Conservation (phyloP, 108 stramenopile species). For the Nitzschia sp. region DNA sequence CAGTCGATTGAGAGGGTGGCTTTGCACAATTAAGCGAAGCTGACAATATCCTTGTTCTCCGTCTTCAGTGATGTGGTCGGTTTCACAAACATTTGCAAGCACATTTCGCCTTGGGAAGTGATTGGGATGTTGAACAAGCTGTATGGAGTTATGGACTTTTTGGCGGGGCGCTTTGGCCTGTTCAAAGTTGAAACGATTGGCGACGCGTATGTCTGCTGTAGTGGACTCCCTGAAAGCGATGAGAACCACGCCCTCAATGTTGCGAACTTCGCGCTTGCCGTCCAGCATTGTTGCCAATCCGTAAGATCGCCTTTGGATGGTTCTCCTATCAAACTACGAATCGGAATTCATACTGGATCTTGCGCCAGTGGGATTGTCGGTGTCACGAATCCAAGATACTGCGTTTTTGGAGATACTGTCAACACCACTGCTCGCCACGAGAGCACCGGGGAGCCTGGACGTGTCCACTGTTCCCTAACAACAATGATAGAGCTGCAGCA, state of each 20-base stretch:
- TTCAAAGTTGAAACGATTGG: too few relatives aligned
- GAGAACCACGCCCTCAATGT: conserved; percentile 47
- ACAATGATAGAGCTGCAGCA: neutral
- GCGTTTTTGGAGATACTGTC: conserved; percentile 66
- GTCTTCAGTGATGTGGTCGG: conserved; percentile 37
- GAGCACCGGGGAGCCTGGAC: conserved; percentile 27
- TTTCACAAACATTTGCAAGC: conserved; percentile 42
- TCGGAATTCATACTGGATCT: conserved; percentile 9
- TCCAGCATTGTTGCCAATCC: conserved; percentile 26
- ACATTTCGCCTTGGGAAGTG: conserved; percentile 43
- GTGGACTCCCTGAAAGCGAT: conserved; percentile 42
- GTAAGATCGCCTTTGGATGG: conserved; percentile 35
- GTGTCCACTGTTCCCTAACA: conserved; percentile 45
- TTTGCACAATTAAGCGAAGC: too few relatives aligned
- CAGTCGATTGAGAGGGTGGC: too few relatives aligned
- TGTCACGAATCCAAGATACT: conserved; percentile 33
- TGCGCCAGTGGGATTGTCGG: conserved; percentile 3
- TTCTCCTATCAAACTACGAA: conserved; percentile 18
- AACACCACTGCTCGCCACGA: conserved; percentile 56
- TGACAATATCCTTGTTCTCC: too few relatives aligned
- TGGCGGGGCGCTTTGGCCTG: conserved; percentile 36
- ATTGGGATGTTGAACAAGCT: conserved; percentile 56
- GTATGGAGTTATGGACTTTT: conserved; percentile 44
- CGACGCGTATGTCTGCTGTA: too few relatives aligned
- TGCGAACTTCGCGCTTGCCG: conserved; percentile 51